Base-by-base conservation (phyloP, 1,139 yeast genomes). In the Candida sp. region DNA sequence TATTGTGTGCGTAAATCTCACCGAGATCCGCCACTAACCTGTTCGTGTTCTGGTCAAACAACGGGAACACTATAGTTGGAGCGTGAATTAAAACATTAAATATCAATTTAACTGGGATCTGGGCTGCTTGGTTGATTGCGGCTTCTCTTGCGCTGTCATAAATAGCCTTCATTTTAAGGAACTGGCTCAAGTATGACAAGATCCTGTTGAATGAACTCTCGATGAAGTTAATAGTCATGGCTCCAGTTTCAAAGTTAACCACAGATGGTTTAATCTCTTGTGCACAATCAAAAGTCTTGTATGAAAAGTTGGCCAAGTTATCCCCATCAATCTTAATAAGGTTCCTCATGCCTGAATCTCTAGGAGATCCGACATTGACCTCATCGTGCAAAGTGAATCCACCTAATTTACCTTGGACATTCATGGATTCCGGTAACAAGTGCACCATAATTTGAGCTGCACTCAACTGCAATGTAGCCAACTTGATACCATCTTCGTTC, bases 61-160 rank as follows among this genome's bases (percentile, higher is more conserved):
- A 80, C 1, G 98, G 98, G 60, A 91, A 90, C 1, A 88, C 84
- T 44, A 94, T 74, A 9, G 87, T 87, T 0, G 99, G 99, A 0
- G 98, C 92, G 48, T 83, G 80, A 11, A 94, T 75, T 23, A 84
- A 69, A 32, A 96, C 70, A 61, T 92, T 89, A 63, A 94, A 82
- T 57, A 85, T 85, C 67, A 91, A 85, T 57, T 79, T 81, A 46
- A 73, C 80, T 50, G 87, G 86, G 48, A 87, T 82, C 60, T 81
- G 89, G 50, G 72, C 79, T 2, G 93, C 92, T 63, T 85, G 87
- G 50, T 73, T 72, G 7, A 77, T 71, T 0, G 98, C 98, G 9
- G 93, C 90, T 60, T 88, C 91, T 54, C 99, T 80, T 0, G 98
- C 96, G 17, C 83, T 75, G 61, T 94, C 99, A 66, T 88, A 94